These are phyloP conservation scores for Apiotrichum brassicae DNA, from an alignment of 1,284 basidiomycete species.

Conservation along the genomic window DNA sequence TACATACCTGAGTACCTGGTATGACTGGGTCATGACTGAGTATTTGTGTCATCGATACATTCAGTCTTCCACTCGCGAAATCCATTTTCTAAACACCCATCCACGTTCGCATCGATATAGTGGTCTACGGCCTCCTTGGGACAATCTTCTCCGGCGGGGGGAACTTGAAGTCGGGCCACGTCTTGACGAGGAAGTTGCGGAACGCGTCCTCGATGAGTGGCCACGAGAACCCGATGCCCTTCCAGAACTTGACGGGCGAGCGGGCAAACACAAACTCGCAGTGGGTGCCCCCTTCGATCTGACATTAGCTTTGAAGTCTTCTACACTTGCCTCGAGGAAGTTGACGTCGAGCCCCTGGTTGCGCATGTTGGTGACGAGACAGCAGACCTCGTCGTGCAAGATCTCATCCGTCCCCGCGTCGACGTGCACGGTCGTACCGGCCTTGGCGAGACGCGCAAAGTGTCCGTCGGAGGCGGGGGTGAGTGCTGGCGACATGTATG, in stretches of 20 bases:
- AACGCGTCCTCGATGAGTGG: constrained; percentile 2
- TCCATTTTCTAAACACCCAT: too few species aligned
- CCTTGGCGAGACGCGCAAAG: constrained; percentile 8
- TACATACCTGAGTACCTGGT: too few species aligned
- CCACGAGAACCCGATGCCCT: constrained; percentile 11
- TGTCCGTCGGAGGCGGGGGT: neutral
- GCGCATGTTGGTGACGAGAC: constrained; percentile 2
- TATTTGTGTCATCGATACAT: too few species aligned
- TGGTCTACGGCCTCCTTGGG: too few species aligned
- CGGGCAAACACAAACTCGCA: constrained; percentile 11
- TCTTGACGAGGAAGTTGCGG: neutral
- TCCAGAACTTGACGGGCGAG: constrained; percentile 4
- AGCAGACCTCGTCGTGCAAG: constrained; percentile 7
- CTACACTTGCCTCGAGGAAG: constrained; percentile 1
- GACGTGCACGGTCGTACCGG: constrained; percentile 8
- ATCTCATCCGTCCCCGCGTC: constrained; percentile 12
- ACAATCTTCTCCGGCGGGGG: neutral
- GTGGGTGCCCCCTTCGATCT: constrained; percentile 9
- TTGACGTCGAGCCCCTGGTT: constrained; percentile 3
- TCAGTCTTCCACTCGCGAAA: too few species aligned
- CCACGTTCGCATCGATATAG: too few species aligned
- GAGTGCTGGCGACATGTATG: constrained; percentile 12
- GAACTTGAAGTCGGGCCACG: neutral
- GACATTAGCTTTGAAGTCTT: neutral
- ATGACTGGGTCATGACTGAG: too few species aligned